Evolutionary conservation across 176 grass and related monocot genomes (phyloP).

Genomic region (Musa troglodytarum): DNA sequence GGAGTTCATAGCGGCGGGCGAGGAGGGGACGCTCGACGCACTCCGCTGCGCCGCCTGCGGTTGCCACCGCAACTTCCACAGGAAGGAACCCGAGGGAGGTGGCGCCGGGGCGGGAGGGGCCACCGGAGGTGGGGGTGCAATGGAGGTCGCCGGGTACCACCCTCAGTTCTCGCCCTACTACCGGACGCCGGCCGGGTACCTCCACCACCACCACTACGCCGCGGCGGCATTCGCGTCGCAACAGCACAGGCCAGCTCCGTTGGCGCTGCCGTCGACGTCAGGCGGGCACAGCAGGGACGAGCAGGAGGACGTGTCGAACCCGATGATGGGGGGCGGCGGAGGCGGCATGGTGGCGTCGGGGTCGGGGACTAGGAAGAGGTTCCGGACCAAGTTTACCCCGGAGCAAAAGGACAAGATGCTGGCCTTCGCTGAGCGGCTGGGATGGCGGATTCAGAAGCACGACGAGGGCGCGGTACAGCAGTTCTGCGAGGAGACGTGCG

Average conservation of each 20-base stretch:
- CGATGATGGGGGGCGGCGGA: constrained; percentile 19
- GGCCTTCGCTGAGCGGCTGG: constrained; percentile 68
- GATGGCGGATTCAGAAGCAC: constrained; percentile 96
- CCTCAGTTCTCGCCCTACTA: constrained; percentile 73
- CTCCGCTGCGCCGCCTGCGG: background rate
- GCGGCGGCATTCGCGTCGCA: constrained; percentile 15
- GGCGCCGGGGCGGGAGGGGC: background rate
- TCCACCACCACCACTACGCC: constrained; percentile 45
- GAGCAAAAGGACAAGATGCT: constrained; percentile 97
- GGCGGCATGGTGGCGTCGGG: background rate
- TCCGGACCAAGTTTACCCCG: constrained; percentile 79
- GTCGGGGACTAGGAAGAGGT: constrained; percentile 50
- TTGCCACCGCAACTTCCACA: too few species aligned
- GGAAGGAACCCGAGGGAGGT: constrained; percentile 16
- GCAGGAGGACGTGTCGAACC: constrained; percentile 40
- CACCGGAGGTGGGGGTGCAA: background rate
- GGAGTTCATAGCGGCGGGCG: constrained; percentile 72
- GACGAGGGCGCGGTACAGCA: constrained; percentile 87
- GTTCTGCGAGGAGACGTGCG: constrained; percentile 72
- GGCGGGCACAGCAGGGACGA: constrained; percentile 42
- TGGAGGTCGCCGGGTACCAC: background rate
- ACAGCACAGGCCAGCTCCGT: constrained; percentile 18
- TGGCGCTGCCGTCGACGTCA: constrained; percentile 65
- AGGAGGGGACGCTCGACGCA: constrained; percentile 70
- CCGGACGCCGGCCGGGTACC: constrained; percentile 54